phyloP scores from a whole-genome alignment of 2,329 filamentous ascomycete genomes.

The Talaromyces sp. region DNA sequence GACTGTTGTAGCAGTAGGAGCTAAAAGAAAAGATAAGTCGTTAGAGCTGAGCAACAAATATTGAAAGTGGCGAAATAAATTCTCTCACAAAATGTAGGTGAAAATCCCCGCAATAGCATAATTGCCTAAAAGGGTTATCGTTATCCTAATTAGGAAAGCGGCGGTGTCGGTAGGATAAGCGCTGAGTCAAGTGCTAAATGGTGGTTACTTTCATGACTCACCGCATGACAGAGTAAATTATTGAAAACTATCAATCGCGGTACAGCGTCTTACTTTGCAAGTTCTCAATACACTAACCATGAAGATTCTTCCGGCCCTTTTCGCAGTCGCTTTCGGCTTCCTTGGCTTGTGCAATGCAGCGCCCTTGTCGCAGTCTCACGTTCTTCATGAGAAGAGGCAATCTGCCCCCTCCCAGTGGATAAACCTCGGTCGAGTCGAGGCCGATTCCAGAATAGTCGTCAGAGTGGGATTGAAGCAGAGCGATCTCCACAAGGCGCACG shows the following conservation, averaged over 20 bases:
- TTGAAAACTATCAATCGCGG: too few relatives aligned
- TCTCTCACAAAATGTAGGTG: neutral
- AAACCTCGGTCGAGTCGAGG: neutral
- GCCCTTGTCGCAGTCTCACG: neutral
- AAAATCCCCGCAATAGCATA: neutral
- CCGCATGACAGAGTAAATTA: too few relatives aligned
- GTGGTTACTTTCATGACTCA: too few relatives aligned
- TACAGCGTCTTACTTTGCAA: too few relatives aligned
- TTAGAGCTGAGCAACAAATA: too few relatives aligned
- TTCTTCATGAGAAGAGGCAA: neutral
- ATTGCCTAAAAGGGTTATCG: neutral
- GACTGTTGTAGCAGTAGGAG: neutral
- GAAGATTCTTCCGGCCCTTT: too few relatives aligned
- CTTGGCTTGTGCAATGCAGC: neutral
- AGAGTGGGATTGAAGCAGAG: constrained; percentile 1
- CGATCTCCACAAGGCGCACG: neutral
- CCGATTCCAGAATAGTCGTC: neutral
- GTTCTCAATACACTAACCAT: too few relatives aligned
- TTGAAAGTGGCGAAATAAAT: neutral
- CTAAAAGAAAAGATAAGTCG: too few relatives aligned
- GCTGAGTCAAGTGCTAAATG: too few relatives aligned
- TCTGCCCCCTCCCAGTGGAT: neutral
- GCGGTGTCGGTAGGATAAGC: too few relatives aligned
- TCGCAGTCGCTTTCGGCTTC: too few relatives aligned
- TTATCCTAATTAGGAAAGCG: neutral